These are phyloP conservation scores for Aspergillus conjunctus DNA, from an alignment of 495 filamentous ascomycete genomes.

Conservation along the genomic window DNA sequence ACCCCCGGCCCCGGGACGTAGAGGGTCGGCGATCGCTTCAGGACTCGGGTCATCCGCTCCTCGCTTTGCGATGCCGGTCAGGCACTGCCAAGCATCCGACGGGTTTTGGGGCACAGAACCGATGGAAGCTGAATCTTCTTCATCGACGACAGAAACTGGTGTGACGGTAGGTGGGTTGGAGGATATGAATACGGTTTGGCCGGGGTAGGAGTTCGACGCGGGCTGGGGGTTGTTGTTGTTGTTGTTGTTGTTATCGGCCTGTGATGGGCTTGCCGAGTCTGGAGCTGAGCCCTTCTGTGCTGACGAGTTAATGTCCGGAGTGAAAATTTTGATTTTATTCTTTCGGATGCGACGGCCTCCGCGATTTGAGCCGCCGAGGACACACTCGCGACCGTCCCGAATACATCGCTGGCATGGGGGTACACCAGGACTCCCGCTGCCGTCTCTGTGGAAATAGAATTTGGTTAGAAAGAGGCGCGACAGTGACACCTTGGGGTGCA, in stretches of 20 bases:
- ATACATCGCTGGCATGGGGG: slow-evolving; percentile 63
- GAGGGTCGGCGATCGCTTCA: slow-evolving; percentile 27
- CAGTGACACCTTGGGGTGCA: neutral
- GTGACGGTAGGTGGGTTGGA: slow-evolving; percentile 36
- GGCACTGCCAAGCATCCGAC: slow-evolving; percentile 53
- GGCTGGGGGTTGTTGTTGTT: slow-evolving; percentile 27
- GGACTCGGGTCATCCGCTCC: slow-evolving; percentile 26
- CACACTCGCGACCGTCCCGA: slow-evolving; percentile 59
- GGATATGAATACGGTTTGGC: slow-evolving; percentile 42
- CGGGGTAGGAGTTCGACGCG: slow-evolving; percentile 37
- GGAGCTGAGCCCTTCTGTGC: slow-evolving; percentile 33
- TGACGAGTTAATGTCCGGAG: slow-evolving; percentile 30
- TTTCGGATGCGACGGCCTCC: slow-evolving; percentile 62
- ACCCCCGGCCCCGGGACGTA: slow-evolving; percentile 25
- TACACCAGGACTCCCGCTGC: slow-evolving; percentile 48
- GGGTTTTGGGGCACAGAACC: slow-evolving; percentile 48
- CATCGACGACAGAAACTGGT: slow-evolving; percentile 37
- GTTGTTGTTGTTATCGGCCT: slow-evolving; percentile 29
- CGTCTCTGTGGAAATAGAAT: slow-evolving; percentile 37
- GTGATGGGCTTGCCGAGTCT: slow-evolving; percentile 32
- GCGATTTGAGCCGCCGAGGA: slow-evolving; percentile 62
- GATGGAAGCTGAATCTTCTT: slow-evolving; percentile 45
- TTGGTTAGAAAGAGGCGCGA: slow-evolving; percentile 26
- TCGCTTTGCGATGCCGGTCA: slow-evolving; percentile 45
- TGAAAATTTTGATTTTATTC: slow-evolving; percentile 49